phyloP scores from a whole-genome alignment of 2,329 filamentous ascomycete species.

The Ilyonectria mors-panacis region DNA sequence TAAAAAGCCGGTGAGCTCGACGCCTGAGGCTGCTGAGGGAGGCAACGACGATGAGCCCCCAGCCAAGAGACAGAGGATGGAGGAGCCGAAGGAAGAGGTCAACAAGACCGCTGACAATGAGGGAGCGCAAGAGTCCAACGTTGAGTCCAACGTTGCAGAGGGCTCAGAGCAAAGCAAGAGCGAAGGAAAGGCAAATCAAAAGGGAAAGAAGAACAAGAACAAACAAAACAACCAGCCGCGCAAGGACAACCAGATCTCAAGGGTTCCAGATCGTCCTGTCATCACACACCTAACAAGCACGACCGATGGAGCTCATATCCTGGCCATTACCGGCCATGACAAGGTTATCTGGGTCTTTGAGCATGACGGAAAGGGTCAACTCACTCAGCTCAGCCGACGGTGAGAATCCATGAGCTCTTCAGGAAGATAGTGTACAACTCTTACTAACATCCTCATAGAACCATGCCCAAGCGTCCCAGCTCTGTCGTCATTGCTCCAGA shows the following conservation, averaged over 20 bases:
- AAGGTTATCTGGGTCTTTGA: constrained; percentile 90
- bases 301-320: constrained; percentile 74
- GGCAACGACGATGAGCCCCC: constrained; percentile 51
- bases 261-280: constrained; percentile 69
- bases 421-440: not conserved
- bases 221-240: constrained; percentile 46
- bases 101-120: constrained; percentile 42
- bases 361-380: constrained; percentile 70
- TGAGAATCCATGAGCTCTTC: constrained; percentile 52
- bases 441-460: constrained; percentile 63
- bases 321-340: constrained; percentile 90
- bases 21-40: constrained; percentile 27
- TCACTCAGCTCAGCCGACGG: constrained; percentile 82
- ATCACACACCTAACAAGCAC: constrained; percentile 79
- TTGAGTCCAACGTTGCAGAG: constrained; percentile 24
- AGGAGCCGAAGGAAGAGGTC: constrained; percentile 42
- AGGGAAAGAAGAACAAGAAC: constrained; percentile 51
- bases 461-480: constrained; percentile 92
- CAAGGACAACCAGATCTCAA: constrained; percentile 45
- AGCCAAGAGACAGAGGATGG: constrained; percentile 54
- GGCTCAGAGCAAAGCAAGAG: constrained; percentile 28
- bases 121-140: constrained; percentile 20
- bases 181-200: constrained; percentile 43
- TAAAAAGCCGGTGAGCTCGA: constrained; percentile 30
- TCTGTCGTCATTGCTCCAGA: constrained; percentile 80